Conservation (phyloP, 73 alveolate genomes). For the Paramecium primaurelia region DNA sequence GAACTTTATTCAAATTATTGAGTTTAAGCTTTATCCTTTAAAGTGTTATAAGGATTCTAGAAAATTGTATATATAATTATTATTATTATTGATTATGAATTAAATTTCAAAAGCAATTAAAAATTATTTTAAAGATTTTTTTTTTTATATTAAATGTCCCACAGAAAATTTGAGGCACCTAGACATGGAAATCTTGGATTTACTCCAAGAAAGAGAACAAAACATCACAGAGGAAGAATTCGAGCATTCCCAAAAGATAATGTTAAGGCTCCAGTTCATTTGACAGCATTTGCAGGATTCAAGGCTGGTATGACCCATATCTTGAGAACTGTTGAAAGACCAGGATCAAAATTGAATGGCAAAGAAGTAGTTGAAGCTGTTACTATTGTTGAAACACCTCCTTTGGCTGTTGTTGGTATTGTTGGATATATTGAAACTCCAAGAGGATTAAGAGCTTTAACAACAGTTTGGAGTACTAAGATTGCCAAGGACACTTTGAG, state of each 20-base stretch:
- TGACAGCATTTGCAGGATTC: conserved; percentile 99
- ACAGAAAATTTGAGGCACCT: conserved; percentile 99
- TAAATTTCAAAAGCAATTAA: neutral
- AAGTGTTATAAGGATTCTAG: neutral
- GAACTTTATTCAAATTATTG: neutral
- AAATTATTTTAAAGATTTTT: neutral
- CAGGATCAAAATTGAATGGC: conserved; percentile 98
- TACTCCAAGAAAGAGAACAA: conserved; percentile 98
- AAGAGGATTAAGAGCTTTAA: conserved; percentile 98
- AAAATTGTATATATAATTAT: neutral
- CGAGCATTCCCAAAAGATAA: conserved; percentile 99
- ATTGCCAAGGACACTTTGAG: conserved; percentile 97
- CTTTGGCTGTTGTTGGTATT: conserved; percentile 98
- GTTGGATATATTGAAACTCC: conserved; percentile 99
- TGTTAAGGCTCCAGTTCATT: conserved; percentile 79
- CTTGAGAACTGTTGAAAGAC: conserved; percentile 97
- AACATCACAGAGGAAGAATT: conserved; percentile 97
- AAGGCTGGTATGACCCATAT: conserved; percentile 99
- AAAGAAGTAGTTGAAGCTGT: conserved; percentile 99
- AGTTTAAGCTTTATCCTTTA: no score
- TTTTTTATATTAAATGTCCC: conserved; percentile 84
- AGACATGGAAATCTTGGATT: conserved; percentile 99
- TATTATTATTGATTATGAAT: neutral
- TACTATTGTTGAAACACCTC: conserved; percentile 98
- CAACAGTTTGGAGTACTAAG: conserved; percentile 99